Evolutionary conservation across 2,329 filamentous ascomycete species (phyloP).

Genomic region (Fusarium verticillioides): DNA sequence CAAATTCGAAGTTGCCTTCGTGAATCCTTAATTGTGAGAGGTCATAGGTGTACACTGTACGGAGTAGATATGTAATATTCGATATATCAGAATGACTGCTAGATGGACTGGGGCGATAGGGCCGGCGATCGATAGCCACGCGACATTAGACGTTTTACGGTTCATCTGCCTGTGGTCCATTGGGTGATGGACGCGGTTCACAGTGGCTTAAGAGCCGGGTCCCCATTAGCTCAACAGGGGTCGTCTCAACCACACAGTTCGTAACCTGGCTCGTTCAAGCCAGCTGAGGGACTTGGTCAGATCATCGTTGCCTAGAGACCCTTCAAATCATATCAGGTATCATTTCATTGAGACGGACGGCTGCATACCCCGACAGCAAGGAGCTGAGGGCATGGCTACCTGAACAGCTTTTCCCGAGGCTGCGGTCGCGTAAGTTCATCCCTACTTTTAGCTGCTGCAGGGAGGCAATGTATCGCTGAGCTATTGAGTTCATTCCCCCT

Average conservation of each 20-base stretch:
- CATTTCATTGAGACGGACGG: constrained; percentile 27
- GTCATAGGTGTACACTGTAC: not conserved
- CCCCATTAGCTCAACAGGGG: constrained; percentile 21
- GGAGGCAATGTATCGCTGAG: constrained; percentile 21
- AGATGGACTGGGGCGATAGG: not conserved
- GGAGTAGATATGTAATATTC: not conserved
- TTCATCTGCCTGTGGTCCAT: constrained; percentile 13
- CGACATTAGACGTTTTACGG: constrained; percentile 9
- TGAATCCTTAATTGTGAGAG: not conserved
- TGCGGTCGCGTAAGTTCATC: constrained; percentile 31
- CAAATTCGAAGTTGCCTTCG: not conserved
- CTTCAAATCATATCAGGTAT: constrained; percentile 2
- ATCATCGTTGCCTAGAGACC: constrained; percentile 10
- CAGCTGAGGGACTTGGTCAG: constrained; percentile 13
- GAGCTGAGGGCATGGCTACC: constrained; percentile 12
- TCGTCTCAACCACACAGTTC: not conserved
- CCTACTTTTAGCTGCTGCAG: constrained; percentile 32
- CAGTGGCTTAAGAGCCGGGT: constrained; percentile 9
- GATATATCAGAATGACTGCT: constrained; percentile 15
- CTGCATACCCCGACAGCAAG: constrained; percentile 40
- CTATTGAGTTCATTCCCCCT: not conserved
- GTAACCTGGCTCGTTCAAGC: not conserved
- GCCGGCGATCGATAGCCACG: constrained; percentile 13
- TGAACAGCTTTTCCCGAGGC: constrained; percentile 23
- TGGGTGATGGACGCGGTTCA: constrained; percentile 19